Base-by-base conservation (phyloP, 805 yeast species). In the Starmerella riodocensis region DNA sequence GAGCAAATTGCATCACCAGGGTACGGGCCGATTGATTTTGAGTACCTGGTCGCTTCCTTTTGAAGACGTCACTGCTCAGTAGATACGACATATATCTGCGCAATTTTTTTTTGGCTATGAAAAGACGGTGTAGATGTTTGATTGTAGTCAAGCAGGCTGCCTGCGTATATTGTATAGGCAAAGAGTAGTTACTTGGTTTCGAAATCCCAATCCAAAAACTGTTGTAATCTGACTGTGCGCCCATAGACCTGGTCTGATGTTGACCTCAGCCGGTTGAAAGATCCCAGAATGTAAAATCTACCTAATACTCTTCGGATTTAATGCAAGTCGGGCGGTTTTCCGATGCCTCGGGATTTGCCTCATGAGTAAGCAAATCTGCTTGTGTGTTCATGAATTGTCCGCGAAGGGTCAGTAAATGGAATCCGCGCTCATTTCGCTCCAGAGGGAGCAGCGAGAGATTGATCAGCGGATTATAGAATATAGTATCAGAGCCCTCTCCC, bases 401-500 rank as follows among this genome's bases (percentile, higher is more conserved):
- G 6, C 6, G 25, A 23, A 23, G 25, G 9, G 25, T 23, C 11
- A 6, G 11, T 11, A 11, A 23, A 23, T 23, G 25, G 11, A 11
- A 6, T 6, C 28, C 14, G 28, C 6, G 14, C 13, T 25, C 14
- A 25, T 9, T 9, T 6, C 19, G 12, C 39, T 50, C 14, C 26
- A 28, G 7, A 34, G 36, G n/a, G 46, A 51, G 38, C 56, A 47
- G 35, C 29, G 35, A 8, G 11, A 16, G 9, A 37, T 50, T 6
- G 56, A 53, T 33, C 32, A 37, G 3, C 25, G 40, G 21, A 45
- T 53, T 26, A 38, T 38, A 9, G 47, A 44, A 4, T 47, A 45
- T 40, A 45, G 58, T 29, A 40, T 49, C 19, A 41, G 47, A 40
- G 43, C 69, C 23, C 68, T 83, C 6, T 70, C 68, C 46, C 70